Base-by-base conservation (phyloP, 495 filamentous ascomycete species). In the Choiromyces venosus region DNA sequence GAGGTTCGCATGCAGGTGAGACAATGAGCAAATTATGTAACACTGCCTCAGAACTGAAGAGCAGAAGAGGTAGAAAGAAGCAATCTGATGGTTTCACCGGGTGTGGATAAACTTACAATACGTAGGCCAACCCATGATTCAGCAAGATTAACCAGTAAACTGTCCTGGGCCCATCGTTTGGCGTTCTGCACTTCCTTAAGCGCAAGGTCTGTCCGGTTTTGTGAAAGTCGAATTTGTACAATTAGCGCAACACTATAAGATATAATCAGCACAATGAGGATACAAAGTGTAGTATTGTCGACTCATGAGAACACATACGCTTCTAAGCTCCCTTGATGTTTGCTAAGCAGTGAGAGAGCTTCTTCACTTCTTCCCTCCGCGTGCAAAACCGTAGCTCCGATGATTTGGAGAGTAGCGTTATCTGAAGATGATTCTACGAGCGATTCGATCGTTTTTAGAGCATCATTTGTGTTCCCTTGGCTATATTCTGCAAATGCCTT, bases 91-190 rank as follows among this genome's bases (percentile, higher is more conserved):
- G 52, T 29, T 61, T 61, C 52, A 18, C 52, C 25, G 10, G 12
- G 3, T 33, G 18, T 3, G 33, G 10, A 33, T 37, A 39, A 73
- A 88, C 90, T 65, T 87, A 96, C 93, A 83, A 95, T 82, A 80
- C 94, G 86, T 84, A 97, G 82, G 8, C 93, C 94, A 79, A 97
- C 91, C 94, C 94, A 99, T 14, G 92, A 92, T 83, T 99, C 95
- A 42, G 93, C 94, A 71, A 99, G 82, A 82, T 99, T 99, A 73
- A 98, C 92, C 52, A 97, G 87, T 39, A 97, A 84, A 77, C 90
- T 95, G 82, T 99, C 95, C 83, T 99, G 95, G 6, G 93, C 95
- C 92, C 93, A 98, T 82, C 92, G 90, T 82, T 93, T 88, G 36
- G 95, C 95, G n/a, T 91, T 89, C 67, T 90, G 84, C 19, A 97